A percentile compares a stretch with the other conserved stretches of the same genome.
Evolutionary conservation across 1,284 basidiomycete genomes (phyloP).

Genomic region (Sporisorium exsertum): DNA sequence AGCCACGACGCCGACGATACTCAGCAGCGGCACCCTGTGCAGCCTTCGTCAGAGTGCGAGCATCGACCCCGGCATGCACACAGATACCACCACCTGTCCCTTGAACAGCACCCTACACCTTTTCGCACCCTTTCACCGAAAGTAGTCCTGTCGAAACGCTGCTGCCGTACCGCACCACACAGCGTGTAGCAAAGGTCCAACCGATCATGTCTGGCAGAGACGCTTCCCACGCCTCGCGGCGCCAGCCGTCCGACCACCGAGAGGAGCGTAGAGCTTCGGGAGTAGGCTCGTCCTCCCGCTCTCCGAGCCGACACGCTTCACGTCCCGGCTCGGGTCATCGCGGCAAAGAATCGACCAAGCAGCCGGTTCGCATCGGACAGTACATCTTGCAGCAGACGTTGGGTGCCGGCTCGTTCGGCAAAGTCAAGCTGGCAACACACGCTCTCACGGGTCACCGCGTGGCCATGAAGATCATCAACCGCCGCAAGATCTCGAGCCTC

Average conservation of each 20-base stretch:
- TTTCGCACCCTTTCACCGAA: background rate
- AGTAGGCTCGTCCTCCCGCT: slow-evolving; percentile 29
- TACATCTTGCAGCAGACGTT: slow-evolving; percentile 71
- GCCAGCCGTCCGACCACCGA: slow-evolving; percentile 33
- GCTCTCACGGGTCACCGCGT: slow-evolving; percentile 94
- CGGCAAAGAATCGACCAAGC: slow-evolving; percentile 37
- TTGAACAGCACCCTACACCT: background rate
- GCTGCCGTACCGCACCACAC: background rate
- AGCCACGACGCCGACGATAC: background rate
- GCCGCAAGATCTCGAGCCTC: slow-evolving; percentile 89
- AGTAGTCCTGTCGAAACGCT: background rate
- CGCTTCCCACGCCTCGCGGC: slow-evolving; percentile 21
- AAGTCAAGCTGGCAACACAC: slow-evolving; percentile 96
- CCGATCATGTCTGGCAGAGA: slow-evolving; percentile 29
- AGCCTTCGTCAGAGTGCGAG: background rate
- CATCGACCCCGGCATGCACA: slow-evolving; percentile 15
- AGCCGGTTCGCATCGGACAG: slow-evolving; percentile 64
- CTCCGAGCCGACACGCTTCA: slow-evolving; percentile 32
- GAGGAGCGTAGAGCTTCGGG: slow-evolving; percentile 13
- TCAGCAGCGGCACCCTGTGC: background rate
- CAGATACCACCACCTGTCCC: background rate
- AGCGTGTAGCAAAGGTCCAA: background rate
- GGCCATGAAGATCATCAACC: slow-evolving; percentile 97
- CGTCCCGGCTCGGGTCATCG: slow-evolving; percentile 35
- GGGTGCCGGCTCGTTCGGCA: slow-evolving; percentile 88